Evolutionary conservation across 352 stramenopile species (phyloP).

Genomic region (Peronospora farinosa): DNA sequence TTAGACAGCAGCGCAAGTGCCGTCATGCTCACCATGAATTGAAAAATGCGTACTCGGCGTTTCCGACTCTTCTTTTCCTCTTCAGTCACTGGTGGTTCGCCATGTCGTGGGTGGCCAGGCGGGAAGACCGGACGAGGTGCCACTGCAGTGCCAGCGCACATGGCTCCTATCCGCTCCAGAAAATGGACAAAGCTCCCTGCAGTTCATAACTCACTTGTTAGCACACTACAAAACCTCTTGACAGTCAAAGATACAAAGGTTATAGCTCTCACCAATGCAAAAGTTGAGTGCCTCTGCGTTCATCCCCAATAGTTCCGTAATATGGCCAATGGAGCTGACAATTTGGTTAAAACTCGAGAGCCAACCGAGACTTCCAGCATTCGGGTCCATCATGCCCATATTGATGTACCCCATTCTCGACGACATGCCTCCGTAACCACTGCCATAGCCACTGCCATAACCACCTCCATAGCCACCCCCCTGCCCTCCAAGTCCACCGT

Average conservation of each 20-base stretch:
- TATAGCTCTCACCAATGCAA: slow-evolving; percentile 40
- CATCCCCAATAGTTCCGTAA: slow-evolving; percentile 73
- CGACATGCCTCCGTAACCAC: slow-evolving; percentile 30
- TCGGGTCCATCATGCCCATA: slow-evolving; percentile 52
- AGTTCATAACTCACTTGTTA: slow-evolving; percentile 5
- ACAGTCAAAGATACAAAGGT: not conserved
- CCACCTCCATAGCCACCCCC: slow-evolving; percentile 29
- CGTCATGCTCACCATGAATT: slow-evolving; percentile 67
- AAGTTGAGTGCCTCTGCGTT: slow-evolving; percentile 72
- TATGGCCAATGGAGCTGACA: slow-evolving; percentile 62
- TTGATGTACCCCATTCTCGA: slow-evolving; percentile 33
- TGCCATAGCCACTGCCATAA: slow-evolving; percentile 28
- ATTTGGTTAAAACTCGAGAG: slow-evolving; percentile 65
- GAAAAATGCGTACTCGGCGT: slow-evolving; percentile 70
- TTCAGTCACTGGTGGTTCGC: slow-evolving; percentile 49
- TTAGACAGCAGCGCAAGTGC: slow-evolving; percentile 54
- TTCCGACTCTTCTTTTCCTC: slow-evolving; percentile 67
- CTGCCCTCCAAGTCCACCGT: slow-evolving; percentile 35
- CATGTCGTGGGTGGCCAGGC: slow-evolving; percentile 67
- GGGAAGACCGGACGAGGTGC: slow-evolving; percentile 56
- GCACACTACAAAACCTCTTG: no score
- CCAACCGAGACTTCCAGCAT: slow-evolving; percentile 43
- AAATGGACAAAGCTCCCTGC: slow-evolving; percentile 77
- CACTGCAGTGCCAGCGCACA: slow-evolving; percentile 63
- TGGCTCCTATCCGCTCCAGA: slow-evolving; percentile 72